Conservation (phyloP, 2,329 filamentous ascomycete genomes). For the Fonsecaea monophora region DNA sequence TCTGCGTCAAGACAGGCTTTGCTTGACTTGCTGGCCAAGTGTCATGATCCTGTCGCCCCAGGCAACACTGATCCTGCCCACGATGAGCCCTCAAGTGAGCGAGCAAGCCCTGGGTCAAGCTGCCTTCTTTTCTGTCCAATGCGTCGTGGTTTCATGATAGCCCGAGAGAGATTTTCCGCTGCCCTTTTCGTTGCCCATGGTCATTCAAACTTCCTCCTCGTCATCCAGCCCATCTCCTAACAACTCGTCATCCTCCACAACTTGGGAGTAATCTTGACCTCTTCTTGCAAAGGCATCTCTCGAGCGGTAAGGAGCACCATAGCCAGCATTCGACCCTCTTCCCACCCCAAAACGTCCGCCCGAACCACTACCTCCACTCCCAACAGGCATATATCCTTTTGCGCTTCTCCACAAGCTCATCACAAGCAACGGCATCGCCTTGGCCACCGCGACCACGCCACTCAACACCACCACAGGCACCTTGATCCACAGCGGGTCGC, state of each 20-base stretch:
- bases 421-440: constrained; percentile 74
- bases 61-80: background rate
- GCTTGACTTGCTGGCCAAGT: background rate
- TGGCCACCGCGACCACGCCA: constrained; percentile 77
- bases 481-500: constrained; percentile 78
- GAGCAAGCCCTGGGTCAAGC: background rate
- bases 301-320: constrained; percentile 77
- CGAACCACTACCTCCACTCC: constrained; percentile 54
- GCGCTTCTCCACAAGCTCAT: constrained; percentile 74
- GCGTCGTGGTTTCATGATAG: background rate
- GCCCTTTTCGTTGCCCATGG: background rate
- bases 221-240: constrained; percentile 93
- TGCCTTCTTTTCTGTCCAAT: background rate
- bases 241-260: constrained; percentile 93
- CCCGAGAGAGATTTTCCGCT: background rate
- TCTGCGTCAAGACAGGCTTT: background rate
- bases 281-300: constrained; percentile 87
- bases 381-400: constrained; percentile 58
- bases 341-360: constrained; percentile 49
- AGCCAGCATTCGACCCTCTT: constrained; percentile 48
- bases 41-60: background rate
- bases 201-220: constrained; percentile 62
- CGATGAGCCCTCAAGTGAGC: background rate
- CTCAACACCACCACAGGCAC: constrained; percentile 81
- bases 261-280: constrained; percentile 76